phyloP scores from a whole-genome alignment of 106 monocot species.

The Dendrobium huoshanense region DNA sequence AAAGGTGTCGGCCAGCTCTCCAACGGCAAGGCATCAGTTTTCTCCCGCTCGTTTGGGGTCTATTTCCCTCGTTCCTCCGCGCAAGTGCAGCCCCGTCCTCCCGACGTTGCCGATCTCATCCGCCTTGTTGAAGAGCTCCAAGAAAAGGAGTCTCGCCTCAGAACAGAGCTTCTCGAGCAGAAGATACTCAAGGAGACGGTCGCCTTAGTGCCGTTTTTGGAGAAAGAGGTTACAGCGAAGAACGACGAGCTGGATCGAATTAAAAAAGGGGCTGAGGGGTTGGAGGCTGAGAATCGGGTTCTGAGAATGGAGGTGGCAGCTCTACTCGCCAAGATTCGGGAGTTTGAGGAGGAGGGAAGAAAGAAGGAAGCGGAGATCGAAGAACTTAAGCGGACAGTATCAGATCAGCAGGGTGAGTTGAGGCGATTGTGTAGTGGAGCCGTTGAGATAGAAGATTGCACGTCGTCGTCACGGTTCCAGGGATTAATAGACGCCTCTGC shows the following conservation, averaged over 20 bases:
- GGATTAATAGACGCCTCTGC: slow-evolving; percentile 32
- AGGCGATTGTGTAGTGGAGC: slow-evolving; percentile 2
- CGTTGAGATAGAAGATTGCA: slow-evolving; percentile 28
- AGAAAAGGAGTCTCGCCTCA: slow-evolving; percentile 73
- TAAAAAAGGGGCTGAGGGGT: slow-evolving; percentile 11
- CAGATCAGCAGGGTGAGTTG: slow-evolving; percentile 19
- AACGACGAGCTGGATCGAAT: slow-evolving; percentile 38
- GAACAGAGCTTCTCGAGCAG: slow-evolving; percentile 83
- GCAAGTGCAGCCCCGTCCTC: slow-evolving; percentile 64
- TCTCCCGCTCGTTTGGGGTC: slow-evolving; percentile 61
- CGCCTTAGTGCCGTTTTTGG: slow-evolving; percentile 82
- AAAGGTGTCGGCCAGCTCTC: neutral
- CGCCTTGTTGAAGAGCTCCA: slow-evolving; percentile 76
- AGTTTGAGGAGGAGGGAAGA: slow-evolving; percentile 40
- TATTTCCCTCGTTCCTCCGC: slow-evolving; percentile 76
- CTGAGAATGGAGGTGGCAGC: slow-evolving; percentile 34
- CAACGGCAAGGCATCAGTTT: slow-evolving; percentile 14
- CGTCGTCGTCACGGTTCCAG: slow-evolving; percentile 40
- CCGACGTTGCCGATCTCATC: slow-evolving; percentile 60
- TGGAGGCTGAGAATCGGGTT: slow-evolving; percentile 56
- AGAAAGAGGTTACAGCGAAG: slow-evolving; percentile 49
- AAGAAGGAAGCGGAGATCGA: slow-evolving; percentile 41
- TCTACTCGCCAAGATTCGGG: slow-evolving; percentile 39
- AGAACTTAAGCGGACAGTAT: slow-evolving; percentile 24
- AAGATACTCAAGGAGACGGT: slow-evolving; percentile 87